Evolutionary conservation across 345 rosid genomes (phyloP).

Genomic region (Acer negundo): DNA sequence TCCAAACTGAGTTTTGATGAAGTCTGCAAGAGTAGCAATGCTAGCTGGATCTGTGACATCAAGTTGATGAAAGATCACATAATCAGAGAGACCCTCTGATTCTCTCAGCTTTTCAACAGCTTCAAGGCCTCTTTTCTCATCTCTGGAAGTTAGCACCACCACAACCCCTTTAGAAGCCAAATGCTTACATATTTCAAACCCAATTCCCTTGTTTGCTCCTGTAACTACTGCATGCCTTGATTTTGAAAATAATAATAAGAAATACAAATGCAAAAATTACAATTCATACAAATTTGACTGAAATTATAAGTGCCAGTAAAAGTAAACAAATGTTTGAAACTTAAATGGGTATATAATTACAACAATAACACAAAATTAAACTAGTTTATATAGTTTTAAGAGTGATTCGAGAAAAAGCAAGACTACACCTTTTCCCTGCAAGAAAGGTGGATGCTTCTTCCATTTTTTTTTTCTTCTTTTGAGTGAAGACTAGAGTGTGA

Average conservation of each 20-base stretch:
- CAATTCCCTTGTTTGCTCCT: conserved; percentile 38
- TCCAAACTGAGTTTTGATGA: conserved; percentile 23
- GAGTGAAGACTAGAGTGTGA: no score
- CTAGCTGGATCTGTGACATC: conserved; percentile 28
- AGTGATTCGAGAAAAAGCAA: no score
- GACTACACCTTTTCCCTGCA: no score
- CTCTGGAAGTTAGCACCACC: conserved; percentile 38
- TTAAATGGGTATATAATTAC: no score
- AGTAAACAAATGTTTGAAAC: no score
- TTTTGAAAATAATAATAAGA: not conserved
- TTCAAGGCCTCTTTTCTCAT: conserved; percentile 32
- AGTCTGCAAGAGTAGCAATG: conserved; percentile 26
- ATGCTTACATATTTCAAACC: conserved; percentile 36
- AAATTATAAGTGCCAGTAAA: no score
- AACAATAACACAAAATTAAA: no score
- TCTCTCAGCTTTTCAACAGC: conserved; percentile 31
- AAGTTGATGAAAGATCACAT: conserved; percentile 31
- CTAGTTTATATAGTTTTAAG: no score
- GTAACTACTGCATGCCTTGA: conserved; percentile 38
- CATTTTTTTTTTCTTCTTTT: no score
- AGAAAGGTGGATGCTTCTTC: no score
- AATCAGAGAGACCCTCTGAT: conserved; percentile 12
- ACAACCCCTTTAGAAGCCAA: conserved; percentile 25
- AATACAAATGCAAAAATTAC: no score
- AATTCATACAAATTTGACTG: no score